A percentile compares a stretch with the other conserved stretches of the same genome.
These are phyloP conservation scores for Verbena officinalis DNA, from an alignment of 257 asterid species.

Conservation along the genomic window DNA sequence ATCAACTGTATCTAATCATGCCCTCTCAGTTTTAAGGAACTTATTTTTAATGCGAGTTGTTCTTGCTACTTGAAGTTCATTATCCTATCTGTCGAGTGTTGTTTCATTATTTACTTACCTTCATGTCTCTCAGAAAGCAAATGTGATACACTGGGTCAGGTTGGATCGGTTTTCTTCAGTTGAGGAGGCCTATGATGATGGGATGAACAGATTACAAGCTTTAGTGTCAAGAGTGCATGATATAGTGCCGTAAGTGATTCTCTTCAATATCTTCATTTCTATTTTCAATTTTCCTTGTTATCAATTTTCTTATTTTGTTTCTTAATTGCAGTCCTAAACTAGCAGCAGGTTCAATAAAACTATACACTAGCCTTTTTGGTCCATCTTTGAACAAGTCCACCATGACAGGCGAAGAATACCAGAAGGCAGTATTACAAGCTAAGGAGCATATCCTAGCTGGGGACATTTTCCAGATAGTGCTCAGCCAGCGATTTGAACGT, in stretches of 20 bases:
- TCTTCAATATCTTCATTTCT: conserved; percentile 3
- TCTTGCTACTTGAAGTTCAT: conserved; percentile 21
- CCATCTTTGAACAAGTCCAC: conserved; percentile 66
- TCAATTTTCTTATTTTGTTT: conserved; percentile 29
- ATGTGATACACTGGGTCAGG: conserved; percentile 95
- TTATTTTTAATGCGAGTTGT: conserved; percentile 2
- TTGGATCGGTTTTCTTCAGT: conserved; percentile 74
- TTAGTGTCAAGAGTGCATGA: conserved; percentile 86
- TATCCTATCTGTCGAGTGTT: conserved; percentile 12
- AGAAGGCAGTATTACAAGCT: conserved; percentile 73
- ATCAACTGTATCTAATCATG: not conserved
- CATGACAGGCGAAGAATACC: conserved; percentile 75
- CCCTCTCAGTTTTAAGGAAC: conserved; percentile 6
- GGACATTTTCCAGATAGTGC: conserved; percentile 95
- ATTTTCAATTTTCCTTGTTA: conserved; percentile 12
- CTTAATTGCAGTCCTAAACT: conserved; percentile 71
- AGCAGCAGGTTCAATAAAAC: conserved; percentile 76
- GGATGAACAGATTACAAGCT: conserved; percentile 69
- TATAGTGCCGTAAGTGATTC: conserved; percentile 64
- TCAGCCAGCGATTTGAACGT: conserved; percentile 97
- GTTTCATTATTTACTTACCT: conserved; percentile 6
- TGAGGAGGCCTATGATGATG: conserved; percentile 81
- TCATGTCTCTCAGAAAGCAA: conserved; percentile 70
- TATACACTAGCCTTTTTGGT: conserved; percentile 74
- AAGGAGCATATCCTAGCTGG: conserved; percentile 98